These are phyloP conservation scores for Hypoxylon sp. DNA, from an alignment of 2,329 filamentous ascomycete species.

Conservation along the genomic window DNA sequence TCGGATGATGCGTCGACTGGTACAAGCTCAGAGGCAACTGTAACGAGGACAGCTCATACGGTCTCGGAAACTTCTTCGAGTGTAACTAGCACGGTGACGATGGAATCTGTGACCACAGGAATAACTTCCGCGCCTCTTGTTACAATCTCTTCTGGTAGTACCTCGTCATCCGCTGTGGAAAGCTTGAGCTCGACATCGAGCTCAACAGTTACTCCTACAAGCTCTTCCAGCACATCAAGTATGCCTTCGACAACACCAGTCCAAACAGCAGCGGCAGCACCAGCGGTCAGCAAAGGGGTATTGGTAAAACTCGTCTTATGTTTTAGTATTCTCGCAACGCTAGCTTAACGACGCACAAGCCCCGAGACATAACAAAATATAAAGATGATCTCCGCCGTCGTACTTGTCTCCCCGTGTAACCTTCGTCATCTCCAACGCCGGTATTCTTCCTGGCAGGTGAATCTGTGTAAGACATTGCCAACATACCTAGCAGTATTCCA, in stretches of 20 bases:
- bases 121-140: neutral
- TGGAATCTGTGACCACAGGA: neutral
- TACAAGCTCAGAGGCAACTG: neutral
- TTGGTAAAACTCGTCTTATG: neutral
- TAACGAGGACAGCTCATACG: neutral
- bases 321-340: neutral
- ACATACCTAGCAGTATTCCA: no score
- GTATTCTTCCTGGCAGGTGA: no score
- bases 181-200: neutral
- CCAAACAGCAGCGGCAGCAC: neutral
- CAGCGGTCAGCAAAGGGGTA: neutral
- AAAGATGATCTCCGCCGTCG: no score
- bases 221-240: neutral
- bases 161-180: neutral
- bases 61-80: neutral
- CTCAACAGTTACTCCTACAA: neutral
- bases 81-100: neutral
- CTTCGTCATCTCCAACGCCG: no score
- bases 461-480: no score
- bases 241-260: neutral
- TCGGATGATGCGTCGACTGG: neutral
- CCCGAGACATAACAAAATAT: no score
- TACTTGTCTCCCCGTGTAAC: no score
- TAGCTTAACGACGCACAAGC: neutral
- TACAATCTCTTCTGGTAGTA: neutral